A percentile compares a stretch with the other conserved stretches of the same genome.
These are phyloP conservation scores for Funneliformis mosseae DNA, from an alignment of 192 early-diverging fungal species.

Conservation along the genomic window DNA sequence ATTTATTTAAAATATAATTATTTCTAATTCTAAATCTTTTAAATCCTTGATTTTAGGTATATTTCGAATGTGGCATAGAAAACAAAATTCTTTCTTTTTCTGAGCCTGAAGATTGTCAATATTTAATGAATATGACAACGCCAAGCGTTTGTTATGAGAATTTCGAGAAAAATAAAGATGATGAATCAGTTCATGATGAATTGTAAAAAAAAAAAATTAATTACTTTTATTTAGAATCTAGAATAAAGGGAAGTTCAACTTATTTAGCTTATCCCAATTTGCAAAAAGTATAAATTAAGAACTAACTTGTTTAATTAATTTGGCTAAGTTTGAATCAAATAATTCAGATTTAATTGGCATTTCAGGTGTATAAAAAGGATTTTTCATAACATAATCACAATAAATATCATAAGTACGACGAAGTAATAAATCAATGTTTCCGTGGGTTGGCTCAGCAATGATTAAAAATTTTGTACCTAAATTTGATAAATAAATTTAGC, in stretches of 20 bases:
- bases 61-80: slow-evolving; percentile 74
- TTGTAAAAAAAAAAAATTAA: slow-evolving; percentile 6
- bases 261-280: no score
- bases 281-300: background rate
- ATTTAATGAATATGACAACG: slow-evolving; percentile 69
- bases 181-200: slow-evolving; percentile 14
- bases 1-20: background rate
- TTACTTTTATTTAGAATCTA: no score
- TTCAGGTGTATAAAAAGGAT: slow-evolving; percentile 97
- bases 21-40: slow-evolving; percentile 37
- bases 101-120: slow-evolving; percentile 96
- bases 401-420: slow-evolving; percentile 83
- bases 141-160: slow-evolving; percentile 75
- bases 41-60: background rate
- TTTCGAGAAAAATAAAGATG: no score
- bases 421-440: slow-evolving; percentile 65
- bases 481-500: background rate
- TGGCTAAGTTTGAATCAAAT: slow-evolving; percentile 82
- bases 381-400: slow-evolving; percentile 98
- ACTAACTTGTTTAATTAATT: slow-evolving; percentile 60
- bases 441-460: slow-evolving; percentile 78
- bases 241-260: no score
- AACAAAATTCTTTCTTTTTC: slow-evolving; percentile 70
- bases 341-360: slow-evolving; percentile 98
- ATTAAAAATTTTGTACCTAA: slow-evolving; percentile 95